Evolutionary conservation across 2,329 filamentous ascomycete species (phyloP), one percentile per base, ranked within the genome.

Genomic region (Fusarium nanum): DNA sequence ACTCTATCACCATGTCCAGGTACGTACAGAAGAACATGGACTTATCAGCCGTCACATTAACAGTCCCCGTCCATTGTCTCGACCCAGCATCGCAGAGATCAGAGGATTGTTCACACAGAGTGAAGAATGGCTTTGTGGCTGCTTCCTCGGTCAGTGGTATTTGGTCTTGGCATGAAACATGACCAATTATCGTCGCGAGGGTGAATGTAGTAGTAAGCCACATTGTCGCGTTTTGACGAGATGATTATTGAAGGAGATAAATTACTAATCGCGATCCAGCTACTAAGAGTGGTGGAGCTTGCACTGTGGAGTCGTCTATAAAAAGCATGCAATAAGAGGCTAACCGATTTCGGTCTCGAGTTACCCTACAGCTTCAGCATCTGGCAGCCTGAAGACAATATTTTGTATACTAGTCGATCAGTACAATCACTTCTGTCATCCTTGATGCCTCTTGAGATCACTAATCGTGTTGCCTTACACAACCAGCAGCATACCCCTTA

Each of bases 1-100:
- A 7, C 1, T 30, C 16, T 2, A 3, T 3, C 5, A 1, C 2
- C 18, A 2, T 10, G 1, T 2, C 4, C 9, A 4, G 6, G 10
- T 22, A 9, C 64, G 3, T 48, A 68, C 67, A 70, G 12, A 70
- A 70, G 10, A 70, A 70, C 67, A 70, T 70, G 1, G 67, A 70
- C 45, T 70, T 70, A 1, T 70, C 56, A 7, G 34, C 57, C 4
- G 61, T 70, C 5, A 70, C 56, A 1, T 70, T 70, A 1, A 70
- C 46, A 2, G 61, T 70, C 2, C 67, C 67, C 3, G 67, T 70
- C 48, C 62, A 70, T 22, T 70, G 54, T 6, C 49, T 40, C 14
- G 66, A 55, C 2, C 61, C 67, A 6, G 67, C 61, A 54, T 70
- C 61, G 6, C 67, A 70, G 3, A 70, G 56, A 5, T 67, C 45